phyloP scores from a whole-genome alignment of 768 basidiomycete genomes.

The Tricholoma sp. region DNA sequence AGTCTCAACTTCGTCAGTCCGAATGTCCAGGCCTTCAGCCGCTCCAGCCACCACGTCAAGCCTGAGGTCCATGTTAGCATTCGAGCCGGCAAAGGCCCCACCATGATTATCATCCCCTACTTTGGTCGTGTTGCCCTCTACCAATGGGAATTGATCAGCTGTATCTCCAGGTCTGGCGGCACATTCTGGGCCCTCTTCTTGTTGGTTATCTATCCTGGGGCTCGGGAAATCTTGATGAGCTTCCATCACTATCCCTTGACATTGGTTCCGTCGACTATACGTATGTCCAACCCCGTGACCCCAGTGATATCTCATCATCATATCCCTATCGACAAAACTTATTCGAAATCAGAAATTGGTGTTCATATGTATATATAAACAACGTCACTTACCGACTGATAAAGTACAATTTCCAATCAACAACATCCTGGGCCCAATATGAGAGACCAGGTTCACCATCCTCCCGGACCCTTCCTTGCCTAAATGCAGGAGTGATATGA shows the following conservation, averaged over 20 bases:
- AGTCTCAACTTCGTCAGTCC: too few relatives aligned
- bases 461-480: neutral
- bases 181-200: neutral
- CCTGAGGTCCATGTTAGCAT: too few relatives aligned
- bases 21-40: too few relatives aligned
- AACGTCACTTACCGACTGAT: neutral
- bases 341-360: neutral
- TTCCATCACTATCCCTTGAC: neutral
- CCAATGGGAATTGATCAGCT: neutral
- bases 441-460: neutral
- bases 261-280: neutral
- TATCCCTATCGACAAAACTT: neutral
- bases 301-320: neutral
- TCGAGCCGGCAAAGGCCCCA: too few relatives aligned
- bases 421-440: neutral
- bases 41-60: too few relatives aligned
- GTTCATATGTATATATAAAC: neutral
- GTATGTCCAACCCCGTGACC: neutral
- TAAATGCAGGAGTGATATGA: slow-evolving; percentile 13
- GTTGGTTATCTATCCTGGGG: neutral
- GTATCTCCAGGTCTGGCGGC: neutral
- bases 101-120: too few relatives aligned
- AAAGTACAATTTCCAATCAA: neutral
- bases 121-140: too few relatives aligned
- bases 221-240: neutral